These are phyloP conservation scores for Plenodomus biglobosus DNA, from an alignment of 2,329 filamentous ascomycete genomes.

Conservation along the genomic window DNA sequence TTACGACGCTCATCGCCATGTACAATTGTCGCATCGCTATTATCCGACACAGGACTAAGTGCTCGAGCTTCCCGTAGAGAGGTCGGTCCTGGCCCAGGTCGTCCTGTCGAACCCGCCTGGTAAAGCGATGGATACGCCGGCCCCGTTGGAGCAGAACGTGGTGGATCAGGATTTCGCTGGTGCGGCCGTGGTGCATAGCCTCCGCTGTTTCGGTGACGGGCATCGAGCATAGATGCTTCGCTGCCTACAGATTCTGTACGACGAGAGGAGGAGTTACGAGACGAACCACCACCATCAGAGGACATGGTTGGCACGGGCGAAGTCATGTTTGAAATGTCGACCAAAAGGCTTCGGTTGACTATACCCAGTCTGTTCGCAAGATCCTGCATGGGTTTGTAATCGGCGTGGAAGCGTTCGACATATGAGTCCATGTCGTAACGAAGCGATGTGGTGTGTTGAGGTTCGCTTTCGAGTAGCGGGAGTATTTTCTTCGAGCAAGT, in stretches of 20 bases:
- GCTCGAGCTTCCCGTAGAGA: slow-evolving; percentile 27
- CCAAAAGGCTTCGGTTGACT: slow-evolving; percentile 69
- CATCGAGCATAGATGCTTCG: slow-evolving; percentile 37
- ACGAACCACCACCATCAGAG: slow-evolving; percentile 44
- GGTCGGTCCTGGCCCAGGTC: slow-evolving; percentile 18
- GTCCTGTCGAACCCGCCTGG: slow-evolving; percentile 18
- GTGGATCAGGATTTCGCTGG: slow-evolving; percentile 31
- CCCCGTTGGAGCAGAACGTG: slow-evolving; percentile 32
- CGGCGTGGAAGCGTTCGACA: slow-evolving; percentile 72
- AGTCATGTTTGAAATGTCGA: slow-evolving; percentile 61
- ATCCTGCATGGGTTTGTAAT: slow-evolving; percentile 72
- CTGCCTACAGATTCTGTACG: slow-evolving; percentile 48
- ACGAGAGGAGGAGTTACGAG: slow-evolving; percentile 48
- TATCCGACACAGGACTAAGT: slow-evolving; percentile 30
- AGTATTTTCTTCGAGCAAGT: slow-evolving; percentile 83
- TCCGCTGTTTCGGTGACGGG: slow-evolving; percentile 61
- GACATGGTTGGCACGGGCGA: slow-evolving; percentile 53
- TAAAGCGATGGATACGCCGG: slow-evolving; percentile 27
- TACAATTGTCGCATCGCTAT: slow-evolving; percentile 32
- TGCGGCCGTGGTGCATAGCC: slow-evolving; percentile 54
- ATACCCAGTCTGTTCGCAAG: slow-evolving; percentile 72
- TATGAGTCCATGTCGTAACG: slow-evolving; percentile 72
- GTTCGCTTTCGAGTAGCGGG: slow-evolving; percentile 64
- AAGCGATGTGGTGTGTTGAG: slow-evolving; percentile 49
- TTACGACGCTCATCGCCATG: slow-evolving; percentile 24